Conservation (phyloP, 768 basidiomycete species). For the Kwoniella heveanensis region DNA sequence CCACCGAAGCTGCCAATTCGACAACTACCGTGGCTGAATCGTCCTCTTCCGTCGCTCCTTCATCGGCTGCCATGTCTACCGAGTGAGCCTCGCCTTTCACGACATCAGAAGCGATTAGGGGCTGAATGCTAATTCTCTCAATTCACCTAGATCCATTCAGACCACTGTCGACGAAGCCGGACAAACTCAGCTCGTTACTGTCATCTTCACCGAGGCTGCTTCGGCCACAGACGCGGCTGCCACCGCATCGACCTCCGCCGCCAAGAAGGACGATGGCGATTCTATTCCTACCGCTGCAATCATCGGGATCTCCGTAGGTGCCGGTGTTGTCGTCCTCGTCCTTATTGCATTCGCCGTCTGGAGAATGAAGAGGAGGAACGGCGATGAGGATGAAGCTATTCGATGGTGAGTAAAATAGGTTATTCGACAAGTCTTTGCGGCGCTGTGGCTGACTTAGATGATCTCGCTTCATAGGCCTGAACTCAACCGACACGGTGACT, state of each 20-base stretch:
- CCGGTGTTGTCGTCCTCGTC: conserved; percentile 46
- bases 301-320: conserved; percentile 51
- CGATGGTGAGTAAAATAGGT: conserved; percentile 41
- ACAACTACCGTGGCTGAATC: conserved; percentile 3
- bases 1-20: neutral
- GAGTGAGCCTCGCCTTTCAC: neutral
- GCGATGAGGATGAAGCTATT: conserved; percentile 54
- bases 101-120: neutral
- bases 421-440: too few relatives aligned
- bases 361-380: conserved; percentile 47
- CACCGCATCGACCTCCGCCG: conserved; percentile 24
- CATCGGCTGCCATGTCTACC: neutral
- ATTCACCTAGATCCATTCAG: conserved; percentile 11
- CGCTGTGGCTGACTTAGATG: too few relatives aligned
- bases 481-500: conserved; percentile 54
- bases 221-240: conserved; percentile 26
- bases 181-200: conserved; percentile 38
- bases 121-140: neutral
- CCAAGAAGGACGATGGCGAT: conserved; percentile 13
- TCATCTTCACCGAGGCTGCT: conserved; percentile 39
- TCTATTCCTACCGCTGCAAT: conserved; percentile 44
- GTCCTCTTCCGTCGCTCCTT: conserved; percentile 1
- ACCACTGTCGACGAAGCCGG: conserved; percentile 40
- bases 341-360: conserved; percentile 49
- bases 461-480: conserved; percentile 41